Evolutionary conservation across 139 green algal species (phyloP).

Genomic region (Chlamydomonas applanata): DNA sequence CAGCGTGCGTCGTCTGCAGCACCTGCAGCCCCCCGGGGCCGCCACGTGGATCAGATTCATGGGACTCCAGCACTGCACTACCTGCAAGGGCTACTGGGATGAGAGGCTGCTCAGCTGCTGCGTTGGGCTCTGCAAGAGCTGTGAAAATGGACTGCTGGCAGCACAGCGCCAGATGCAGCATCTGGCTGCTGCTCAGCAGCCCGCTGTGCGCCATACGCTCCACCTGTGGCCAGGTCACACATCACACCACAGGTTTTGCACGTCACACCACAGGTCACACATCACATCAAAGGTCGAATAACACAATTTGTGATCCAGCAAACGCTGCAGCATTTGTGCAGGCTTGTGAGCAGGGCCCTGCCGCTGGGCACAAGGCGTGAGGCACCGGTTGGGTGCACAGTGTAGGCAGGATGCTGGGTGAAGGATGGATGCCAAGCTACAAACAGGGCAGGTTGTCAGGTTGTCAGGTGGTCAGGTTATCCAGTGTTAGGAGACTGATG

Average conservation of each 20-base stretch:
- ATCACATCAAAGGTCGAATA: too few relatives aligned
- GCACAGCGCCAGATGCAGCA: conserved; percentile 35
- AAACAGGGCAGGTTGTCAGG: too few relatives aligned
- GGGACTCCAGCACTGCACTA: neutral
- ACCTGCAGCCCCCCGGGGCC: neutral
- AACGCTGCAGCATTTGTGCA: too few relatives aligned
- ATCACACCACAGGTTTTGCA: too few relatives aligned
- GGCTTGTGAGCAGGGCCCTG: too few relatives aligned
- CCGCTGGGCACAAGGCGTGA: too few relatives aligned
- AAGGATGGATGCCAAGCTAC: neutral
- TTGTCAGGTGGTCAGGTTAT: too few relatives aligned
- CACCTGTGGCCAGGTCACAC: neutral
- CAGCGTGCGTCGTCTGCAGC: conserved; percentile 9
- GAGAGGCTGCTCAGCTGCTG: neutral
- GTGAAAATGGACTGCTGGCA: conserved; percentile 16
- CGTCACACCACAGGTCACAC: too few relatives aligned
- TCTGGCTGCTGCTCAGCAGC: neutral
- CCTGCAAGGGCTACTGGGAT: conserved; percentile 30
- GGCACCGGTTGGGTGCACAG: neutral
- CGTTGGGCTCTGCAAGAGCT: conserved; percentile 29
- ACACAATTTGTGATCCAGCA: too few relatives aligned
- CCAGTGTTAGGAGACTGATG: too few relatives aligned
- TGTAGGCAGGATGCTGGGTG: neutral
- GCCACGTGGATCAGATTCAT: neutral
- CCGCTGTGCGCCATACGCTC: conserved; percentile 19